Evolutionary conservation across 257 asterid species (phyloP), one percentile per base, ranked within the genome.

Genomic region (Pogostemon cablin): DNA sequence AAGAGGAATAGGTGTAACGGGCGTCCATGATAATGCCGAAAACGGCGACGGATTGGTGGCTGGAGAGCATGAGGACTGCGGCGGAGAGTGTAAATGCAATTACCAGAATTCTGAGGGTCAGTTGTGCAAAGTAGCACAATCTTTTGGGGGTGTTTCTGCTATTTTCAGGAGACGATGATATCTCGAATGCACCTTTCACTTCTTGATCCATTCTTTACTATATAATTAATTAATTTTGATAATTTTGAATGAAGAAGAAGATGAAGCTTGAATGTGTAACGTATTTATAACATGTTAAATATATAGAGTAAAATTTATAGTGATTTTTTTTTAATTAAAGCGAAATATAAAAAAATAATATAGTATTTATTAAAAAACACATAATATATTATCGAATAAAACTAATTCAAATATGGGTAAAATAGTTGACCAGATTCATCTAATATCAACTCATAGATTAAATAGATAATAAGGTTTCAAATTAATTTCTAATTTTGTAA

Each of bases 21-120:
- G 85, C 88, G 9, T 38, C 54, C 73, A 83, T 67, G 6, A 42
- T 52, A 2, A 80, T 71, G 44, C 85, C 82, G 50, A 73, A 83
- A 2, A 78, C 3, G 1, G 56, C 37, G 0, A 78, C 77, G 1
- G 75, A 4, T 74, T 81, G 77, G 7, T 58, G 7, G 56, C 79
- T 78, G 70, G 72, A 72, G 52, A 67, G 4, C 72, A 54, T 68
- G 34, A 61, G 64, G 35, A 77, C 15, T 2, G 81, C 81, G 7
- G 78, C 87, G 3, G 81, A 72, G 1, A 77, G 20, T 0, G 86
- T 46, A 8, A 72, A 69, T 65, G 73, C 81, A 40, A 80, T 80
- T 47, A 77, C 81, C 58, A 74, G 0, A 12, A 80, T 4, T 57
- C 87, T 72, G 48, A 83, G 79, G 72, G 15, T 7, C 52, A 80